These are phyloP conservation scores for Rhynchospora pubera DNA, from an alignment of 176 grass and related monocot species.

Conservation along the genomic window DNA sequence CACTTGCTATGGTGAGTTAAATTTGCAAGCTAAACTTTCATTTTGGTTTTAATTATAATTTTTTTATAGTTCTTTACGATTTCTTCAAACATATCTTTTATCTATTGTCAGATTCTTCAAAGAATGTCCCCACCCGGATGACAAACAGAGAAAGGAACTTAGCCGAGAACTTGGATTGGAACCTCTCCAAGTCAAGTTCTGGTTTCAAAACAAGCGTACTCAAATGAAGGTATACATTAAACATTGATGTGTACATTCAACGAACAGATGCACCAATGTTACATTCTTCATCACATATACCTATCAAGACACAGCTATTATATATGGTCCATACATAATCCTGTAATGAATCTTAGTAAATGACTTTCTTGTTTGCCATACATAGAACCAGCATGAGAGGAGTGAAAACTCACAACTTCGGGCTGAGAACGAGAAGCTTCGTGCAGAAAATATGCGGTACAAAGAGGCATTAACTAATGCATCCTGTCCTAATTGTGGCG, in stretches of 20 bases:
- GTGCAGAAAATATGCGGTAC: slow-evolving; percentile 67
- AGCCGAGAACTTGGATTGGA: slow-evolving; percentile 65
- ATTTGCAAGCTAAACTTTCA: neutral
- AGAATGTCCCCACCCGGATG: slow-evolving; percentile 76
- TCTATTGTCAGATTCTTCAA: slow-evolving; percentile 69
- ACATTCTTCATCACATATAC: neutral
- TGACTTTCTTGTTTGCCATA: slow-evolving; percentile 17
- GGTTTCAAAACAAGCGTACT: slow-evolving; percentile 98
- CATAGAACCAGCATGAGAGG: slow-evolving; percentile 70
- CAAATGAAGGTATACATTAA: slow-evolving; percentile 68
- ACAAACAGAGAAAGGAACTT: slow-evolving; percentile 90
- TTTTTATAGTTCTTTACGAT: neutral
- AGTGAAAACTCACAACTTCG: slow-evolving; percentile 67
- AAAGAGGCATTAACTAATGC: slow-evolving; percentile 64
- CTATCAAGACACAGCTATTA: neutral
- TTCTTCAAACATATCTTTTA: slow-evolving; percentile 11
- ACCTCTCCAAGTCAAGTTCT: slow-evolving; percentile 83
- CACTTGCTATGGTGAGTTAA: neutral
- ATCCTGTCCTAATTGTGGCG: slow-evolving; percentile 80
- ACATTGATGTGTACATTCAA: neutral
- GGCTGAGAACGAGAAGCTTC: slow-evolving; percentile 79
- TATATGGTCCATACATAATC: neutral
- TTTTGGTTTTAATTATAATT: neutral
- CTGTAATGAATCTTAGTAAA: neutral
- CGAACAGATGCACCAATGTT: neutral